These are phyloP conservation scores for Carnegiea gigantea DNA, from an alignment of 179 eudicot species.

Conservation along the genomic window DNA sequence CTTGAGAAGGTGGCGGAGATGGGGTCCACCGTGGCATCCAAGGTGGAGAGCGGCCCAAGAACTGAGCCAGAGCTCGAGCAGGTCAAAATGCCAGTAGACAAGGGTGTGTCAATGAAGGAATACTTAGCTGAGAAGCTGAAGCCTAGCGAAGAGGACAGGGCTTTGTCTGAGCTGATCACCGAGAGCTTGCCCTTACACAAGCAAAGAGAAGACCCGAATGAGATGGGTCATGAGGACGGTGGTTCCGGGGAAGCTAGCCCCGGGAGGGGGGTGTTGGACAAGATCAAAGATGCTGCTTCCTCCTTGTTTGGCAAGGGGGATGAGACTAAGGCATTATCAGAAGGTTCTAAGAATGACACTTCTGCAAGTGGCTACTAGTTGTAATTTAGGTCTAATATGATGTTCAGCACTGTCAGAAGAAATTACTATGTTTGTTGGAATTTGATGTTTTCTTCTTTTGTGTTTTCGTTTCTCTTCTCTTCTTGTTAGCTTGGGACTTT, in stretches of 20 bases:
- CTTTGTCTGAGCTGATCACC: constrained; percentile 49
- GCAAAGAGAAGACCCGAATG: constrained; percentile 20
- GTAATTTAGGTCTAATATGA: background rate
- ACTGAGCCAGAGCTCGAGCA: constrained; percentile 26
- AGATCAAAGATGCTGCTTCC: constrained; percentile 47
- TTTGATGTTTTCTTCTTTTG: background rate
- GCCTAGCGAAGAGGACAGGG: constrained; percentile 70
- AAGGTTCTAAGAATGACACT: constrained; percentile 25
- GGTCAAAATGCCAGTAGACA: constrained; percentile 30
- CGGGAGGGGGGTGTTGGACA: constrained; percentile 43
- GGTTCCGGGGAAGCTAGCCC: constrained; percentile 42
- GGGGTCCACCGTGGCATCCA: constrained; percentile 41
- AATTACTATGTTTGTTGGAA: background rate
- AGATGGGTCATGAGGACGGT: constrained; percentile 18
- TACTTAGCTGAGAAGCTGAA: constrained; percentile 56
- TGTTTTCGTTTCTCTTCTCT: too few relatives aligned
- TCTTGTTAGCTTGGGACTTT: background rate
- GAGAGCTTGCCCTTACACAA: constrained; percentile 37
- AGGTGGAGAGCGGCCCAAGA: constrained; percentile 35
- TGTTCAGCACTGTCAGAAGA: background rate
- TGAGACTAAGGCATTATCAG: constrained; percentile 22
- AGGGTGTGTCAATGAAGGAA: constrained; percentile 55
- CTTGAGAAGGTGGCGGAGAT: constrained; percentile 41
- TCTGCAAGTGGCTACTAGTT: constrained; percentile 31
- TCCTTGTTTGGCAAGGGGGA: constrained; percentile 61